These are phyloP conservation scores for Mortierella sp. DNA, from an alignment of 371 early-diverging fungal genomes.

Conservation along the genomic window DNA sequence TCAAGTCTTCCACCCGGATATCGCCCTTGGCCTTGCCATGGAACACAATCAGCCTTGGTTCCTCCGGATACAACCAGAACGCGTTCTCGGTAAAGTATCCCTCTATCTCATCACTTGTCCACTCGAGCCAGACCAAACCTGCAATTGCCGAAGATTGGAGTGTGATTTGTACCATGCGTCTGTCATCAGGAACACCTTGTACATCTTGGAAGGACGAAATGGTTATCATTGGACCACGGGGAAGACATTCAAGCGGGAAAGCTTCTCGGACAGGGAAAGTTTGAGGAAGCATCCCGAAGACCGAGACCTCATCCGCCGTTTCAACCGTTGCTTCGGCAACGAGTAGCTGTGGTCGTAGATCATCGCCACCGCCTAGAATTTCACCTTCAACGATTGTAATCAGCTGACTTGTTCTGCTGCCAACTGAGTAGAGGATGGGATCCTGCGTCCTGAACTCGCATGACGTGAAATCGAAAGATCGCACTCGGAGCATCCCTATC, in stretches of 20 bases:
- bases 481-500: conserved; percentile 1
- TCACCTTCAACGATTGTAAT: background rate
- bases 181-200: background rate
- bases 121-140: conserved; percentile 35
- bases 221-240: background rate
- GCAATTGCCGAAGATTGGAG: conserved; percentile 12
- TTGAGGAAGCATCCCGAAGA: conserved; percentile 29
- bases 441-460: background rate
- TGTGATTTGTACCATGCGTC: conserved; percentile 10
- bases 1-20: background rate
- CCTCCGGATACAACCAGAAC: conserved; percentile 28
- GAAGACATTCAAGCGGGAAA: conserved; percentile 5
- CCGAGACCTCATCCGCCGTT: background rate
- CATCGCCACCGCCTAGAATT: background rate
- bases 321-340: conserved; percentile 8
- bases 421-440: background rate
- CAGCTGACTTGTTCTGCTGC: background rate
- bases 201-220: background rate
- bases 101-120: conserved; percentile 14
- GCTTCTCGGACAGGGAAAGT: conserved; percentile 23
- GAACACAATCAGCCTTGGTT: conserved; percentile 9
- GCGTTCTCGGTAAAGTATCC: conserved; percentile 40
- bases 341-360: conserved; percentile 3
- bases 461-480: conserved; percentile 11
- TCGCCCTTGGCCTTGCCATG: conserved; percentile 1